Evolutionary conservation across 2,329 filamentous ascomycete species (phyloP), one percentile per base, ranked within the genome.

Genomic region (Botrytis hyacinthi): DNA sequence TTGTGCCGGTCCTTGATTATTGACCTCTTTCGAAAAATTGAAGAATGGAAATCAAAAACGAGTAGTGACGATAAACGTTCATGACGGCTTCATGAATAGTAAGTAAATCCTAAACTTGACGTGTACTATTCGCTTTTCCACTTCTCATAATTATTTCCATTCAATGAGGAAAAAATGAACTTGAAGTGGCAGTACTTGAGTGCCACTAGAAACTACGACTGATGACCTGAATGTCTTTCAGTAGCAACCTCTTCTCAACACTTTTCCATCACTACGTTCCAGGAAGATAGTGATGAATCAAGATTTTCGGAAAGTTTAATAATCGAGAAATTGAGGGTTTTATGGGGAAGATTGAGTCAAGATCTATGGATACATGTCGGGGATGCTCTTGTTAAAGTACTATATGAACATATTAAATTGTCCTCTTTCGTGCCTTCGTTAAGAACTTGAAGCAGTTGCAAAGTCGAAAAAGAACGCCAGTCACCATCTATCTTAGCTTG

Each of bases 71-170:
- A 57, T 29, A n/a, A 18, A 57, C 2, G 14, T 29, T 29, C 14
- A 18, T 9, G n/a, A 29, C 14, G n/a, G n/a, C n/a, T 9, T 57
- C 5, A 4, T 29, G 14, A 8, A 3, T 4, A 54, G 1, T 32
- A 3, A 8, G 4, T 4, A 18, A 18, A 16, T 9, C 9, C 3
- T 1, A 29, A 29, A 14, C 0, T 9, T 18, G n/a, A 57, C 1
- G n/a, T 29, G 4, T 29, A 14, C 18, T 29, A 29, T 29, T 32
- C 3, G 0, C 6, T 29, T 57, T 57, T 3, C n/a, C 9, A 8
- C 5, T 57, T 18, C n/a, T 16, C 14, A 29, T 18, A 0, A 1
- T 16, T 32, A 0, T 3, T 18, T 57, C 14, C 7, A 18, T 57
- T 29, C n/a, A 16, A 57, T 9, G 51, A 18, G n/a, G 14, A 29